Conservation (phyloP, 192 early-diverging fungal genomes). For the Coemansia sp. region DNA sequence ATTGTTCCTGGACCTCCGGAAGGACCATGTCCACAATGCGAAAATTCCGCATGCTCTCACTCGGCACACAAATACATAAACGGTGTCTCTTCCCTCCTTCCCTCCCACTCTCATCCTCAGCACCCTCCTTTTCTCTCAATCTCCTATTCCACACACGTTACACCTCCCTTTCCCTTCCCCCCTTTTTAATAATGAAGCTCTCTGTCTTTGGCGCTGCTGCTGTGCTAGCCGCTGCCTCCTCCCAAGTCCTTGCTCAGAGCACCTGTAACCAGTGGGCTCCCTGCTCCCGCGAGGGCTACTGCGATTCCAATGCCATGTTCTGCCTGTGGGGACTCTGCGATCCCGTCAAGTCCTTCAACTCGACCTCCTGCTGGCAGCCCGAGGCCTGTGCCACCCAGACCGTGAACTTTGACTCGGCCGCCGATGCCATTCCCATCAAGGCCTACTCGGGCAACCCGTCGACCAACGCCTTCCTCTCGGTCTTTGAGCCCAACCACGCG, state of each 20-base stretch:
- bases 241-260: constrained; percentile 30
- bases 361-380: constrained; percentile 44
- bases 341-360: constrained; percentile 40
- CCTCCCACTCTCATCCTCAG: neutral
- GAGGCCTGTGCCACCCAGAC: constrained; percentile 34
- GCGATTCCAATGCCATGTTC: constrained; percentile 42
- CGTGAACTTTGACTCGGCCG: constrained; percentile 33
- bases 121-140: neutral
- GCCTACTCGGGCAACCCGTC: constrained; percentile 27
- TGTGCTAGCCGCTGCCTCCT: constrained; percentile 19
- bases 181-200: constrained; percentile 13
- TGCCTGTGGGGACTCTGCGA: constrained; percentile 53
- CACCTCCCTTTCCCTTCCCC: neutral
- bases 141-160: neutral
- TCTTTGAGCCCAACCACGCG: constrained; percentile 43
- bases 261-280: constrained; percentile 39
- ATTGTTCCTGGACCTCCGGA: neutral
- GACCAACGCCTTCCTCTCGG: constrained; percentile 51
- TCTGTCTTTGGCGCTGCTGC: constrained; percentile 14
- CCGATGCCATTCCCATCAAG: constrained; percentile 27
- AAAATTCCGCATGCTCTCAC: neutral
- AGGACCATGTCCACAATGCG: neutral
- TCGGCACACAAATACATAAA: neutral
- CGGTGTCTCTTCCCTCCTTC: neutral
- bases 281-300: constrained; percentile 55